Evolutionary conservation across 768 basidiomycete genomes (phyloP).

Genomic region (Kwoniella botswanensis): DNA sequence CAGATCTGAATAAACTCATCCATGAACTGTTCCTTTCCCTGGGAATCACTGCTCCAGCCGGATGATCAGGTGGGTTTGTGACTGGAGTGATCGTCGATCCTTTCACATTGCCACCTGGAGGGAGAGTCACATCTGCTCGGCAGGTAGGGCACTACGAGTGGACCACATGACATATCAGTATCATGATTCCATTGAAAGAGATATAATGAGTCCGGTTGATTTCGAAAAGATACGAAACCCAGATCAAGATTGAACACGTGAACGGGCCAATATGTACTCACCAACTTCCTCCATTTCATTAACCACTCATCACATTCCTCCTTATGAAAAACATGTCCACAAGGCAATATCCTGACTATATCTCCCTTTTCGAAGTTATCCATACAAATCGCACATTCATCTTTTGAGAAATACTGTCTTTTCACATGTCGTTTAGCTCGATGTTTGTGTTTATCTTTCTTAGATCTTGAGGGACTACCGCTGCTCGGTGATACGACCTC

Average conservation of each 20-base stretch:
- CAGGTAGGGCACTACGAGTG: conserved; percentile 80
- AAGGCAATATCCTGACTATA: conserved; percentile 86
- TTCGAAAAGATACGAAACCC: not conserved
- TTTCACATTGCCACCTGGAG: conserved; percentile 29
- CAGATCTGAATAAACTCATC: conserved; percentile 10
- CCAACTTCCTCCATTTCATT: conserved; percentile 88
- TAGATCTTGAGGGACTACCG: conserved; percentile 17
- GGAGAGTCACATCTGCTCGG: conserved; percentile 82
- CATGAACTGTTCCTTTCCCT: conserved; percentile 5
- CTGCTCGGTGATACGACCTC: not conserved
- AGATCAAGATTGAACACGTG: not conserved
- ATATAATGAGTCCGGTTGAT: conserved; percentile 1
- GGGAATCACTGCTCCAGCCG: not conserved
- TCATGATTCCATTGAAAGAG: not conserved
- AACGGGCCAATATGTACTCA: conserved; percentile 58
- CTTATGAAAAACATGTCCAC: conserved; percentile 93
- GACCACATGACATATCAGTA: not conserved
- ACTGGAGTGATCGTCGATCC: conserved; percentile 41
- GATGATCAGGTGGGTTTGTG: not conserved
- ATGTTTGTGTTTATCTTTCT: not conserved
- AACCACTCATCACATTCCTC: conserved; percentile 91
- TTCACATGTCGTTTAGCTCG: conserved; percentile 16
- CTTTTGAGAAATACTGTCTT: conserved; percentile 76
- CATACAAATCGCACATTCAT: conserved; percentile 92
- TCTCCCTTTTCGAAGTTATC: conserved; percentile 85